Conservation (phyloP, 495 filamentous ascomycete genomes). For the Thozetella sp. region DNA sequence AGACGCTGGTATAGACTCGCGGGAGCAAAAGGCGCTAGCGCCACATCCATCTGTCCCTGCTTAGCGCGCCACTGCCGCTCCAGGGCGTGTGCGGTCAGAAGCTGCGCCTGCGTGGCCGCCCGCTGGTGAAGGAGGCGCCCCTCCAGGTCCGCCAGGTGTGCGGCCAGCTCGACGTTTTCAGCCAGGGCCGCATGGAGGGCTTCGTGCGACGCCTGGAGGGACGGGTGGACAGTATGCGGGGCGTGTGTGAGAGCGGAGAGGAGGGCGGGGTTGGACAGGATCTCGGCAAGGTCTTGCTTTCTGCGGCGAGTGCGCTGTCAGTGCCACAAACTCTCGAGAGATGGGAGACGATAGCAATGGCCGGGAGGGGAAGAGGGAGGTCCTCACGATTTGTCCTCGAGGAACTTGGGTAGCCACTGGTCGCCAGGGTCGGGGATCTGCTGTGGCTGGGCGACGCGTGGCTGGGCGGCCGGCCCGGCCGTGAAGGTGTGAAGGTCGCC, state of each 20-base stretch:
- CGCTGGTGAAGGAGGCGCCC: conserved; percentile 64
- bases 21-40: conserved; percentile 81
- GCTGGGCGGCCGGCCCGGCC: conserved; percentile 17
- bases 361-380: background rate
- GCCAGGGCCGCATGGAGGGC: conserved; percentile 63
- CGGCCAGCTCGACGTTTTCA: conserved; percentile 68
- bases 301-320: conserved; percentile 27
- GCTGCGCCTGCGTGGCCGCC: conserved; percentile 70
- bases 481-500: conserved; percentile 18
- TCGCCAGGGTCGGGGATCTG: conserved; percentile 50
- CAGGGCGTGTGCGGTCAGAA: conserved; percentile 80
- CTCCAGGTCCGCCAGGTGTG: conserved; percentile 59
- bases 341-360: background rate
- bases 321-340: background rate
- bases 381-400: conserved; percentile 70
- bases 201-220: conserved; percentile 51
- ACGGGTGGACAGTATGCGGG: conserved; percentile 68
- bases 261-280: conserved; percentile 60
- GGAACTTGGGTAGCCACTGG: conserved; percentile 67
- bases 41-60: conserved; percentile 84
- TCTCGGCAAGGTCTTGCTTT: conserved; percentile 65
- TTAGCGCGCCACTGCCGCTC: conserved; percentile 91
- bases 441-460: conserved; percentile 10
- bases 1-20: conserved; percentile 81
- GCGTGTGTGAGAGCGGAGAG: conserved; percentile 66